Conservation (phyloP, 345 rosid genomes). For the Arabidopsis arenosa region DNA sequence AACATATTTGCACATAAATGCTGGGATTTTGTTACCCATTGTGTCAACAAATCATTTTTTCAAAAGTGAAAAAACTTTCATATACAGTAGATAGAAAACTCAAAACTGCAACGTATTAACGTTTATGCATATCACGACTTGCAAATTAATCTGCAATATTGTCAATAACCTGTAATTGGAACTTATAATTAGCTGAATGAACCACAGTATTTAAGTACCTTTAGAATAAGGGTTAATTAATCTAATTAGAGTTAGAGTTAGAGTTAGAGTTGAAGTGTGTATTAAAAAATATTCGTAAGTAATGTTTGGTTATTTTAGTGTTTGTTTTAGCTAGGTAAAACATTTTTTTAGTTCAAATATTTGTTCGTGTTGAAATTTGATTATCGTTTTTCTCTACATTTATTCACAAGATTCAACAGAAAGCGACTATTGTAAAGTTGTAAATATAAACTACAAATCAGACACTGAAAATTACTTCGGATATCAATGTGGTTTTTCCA, state of each 20-base stretch:
- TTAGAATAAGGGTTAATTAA: background rate
- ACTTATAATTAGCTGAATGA: background rate
- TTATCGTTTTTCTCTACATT: too few relatives aligned
- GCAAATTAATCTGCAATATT: background rate
- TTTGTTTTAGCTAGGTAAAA: background rate
- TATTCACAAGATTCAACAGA: too few relatives aligned
- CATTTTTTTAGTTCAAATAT: too few relatives aligned
- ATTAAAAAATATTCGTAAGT: background rate
- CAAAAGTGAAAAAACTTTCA: constrained; percentile 23
- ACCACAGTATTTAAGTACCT: background rate
- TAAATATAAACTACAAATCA: background rate
- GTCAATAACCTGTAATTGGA: background rate
- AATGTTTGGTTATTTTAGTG: background rate
- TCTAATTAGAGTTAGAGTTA: background rate
- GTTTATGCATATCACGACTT: too few relatives aligned
- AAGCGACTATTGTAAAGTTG: background rate
- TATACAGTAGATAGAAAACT: background rate
- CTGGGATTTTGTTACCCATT: constrained; percentile 36
- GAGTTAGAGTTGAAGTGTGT: background rate
- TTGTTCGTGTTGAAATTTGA: background rate
- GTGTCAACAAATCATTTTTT: constrained; percentile 16
- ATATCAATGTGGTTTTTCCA: too few relatives aligned
- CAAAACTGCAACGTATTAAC: background rate
- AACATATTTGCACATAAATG: constrained; percentile 27
- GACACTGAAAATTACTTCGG: too few relatives aligned